Percentiles rank a stretch among this genome's conserved stretches.
These are phyloP conservation scores for Capsicum baccatum DNA, from an alignment of 257 asterid genomes.

Conservation along the genomic window DNA sequence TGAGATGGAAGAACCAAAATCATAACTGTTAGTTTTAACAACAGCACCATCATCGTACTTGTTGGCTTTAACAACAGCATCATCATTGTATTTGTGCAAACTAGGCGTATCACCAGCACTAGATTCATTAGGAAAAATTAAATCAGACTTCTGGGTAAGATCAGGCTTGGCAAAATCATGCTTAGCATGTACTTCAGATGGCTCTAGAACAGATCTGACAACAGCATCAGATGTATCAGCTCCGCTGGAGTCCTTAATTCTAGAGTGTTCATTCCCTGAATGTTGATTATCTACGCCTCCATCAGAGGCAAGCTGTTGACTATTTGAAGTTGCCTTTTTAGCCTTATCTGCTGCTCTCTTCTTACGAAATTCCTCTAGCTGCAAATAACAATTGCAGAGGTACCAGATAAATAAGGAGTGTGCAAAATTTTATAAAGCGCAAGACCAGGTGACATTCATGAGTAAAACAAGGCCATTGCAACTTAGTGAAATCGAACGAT, in stretches of 20 bases:
- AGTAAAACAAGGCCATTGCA: constrained; percentile 1
- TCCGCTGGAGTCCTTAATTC: constrained; percentile 52
- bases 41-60: constrained; percentile 10
- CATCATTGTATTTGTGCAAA: constrained; percentile 15
- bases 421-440: neutral
- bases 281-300: constrained; percentile 51
- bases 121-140: constrained; percentile 37
- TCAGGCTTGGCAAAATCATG: constrained; percentile 48
- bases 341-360: constrained; percentile 82
- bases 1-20: constrained; percentile 33
- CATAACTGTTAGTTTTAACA: constrained; percentile 35
- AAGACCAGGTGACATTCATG: neutral
- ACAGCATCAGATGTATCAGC: constrained; percentile 61
- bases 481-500: neutral
- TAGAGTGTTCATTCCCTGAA: constrained; percentile 50
- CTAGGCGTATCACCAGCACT: constrained; percentile 26
- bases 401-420: neutral
- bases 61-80: constrained; percentile 30
- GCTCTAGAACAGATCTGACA: constrained; percentile 43
- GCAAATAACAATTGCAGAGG: constrained; percentile 31
- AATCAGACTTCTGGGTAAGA: constrained; percentile 40
- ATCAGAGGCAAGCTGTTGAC: constrained; percentile 49
- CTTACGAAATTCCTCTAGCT: constrained; percentile 96
- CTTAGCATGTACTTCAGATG: constrained; percentile 40
- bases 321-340: constrained; percentile 53